These are phyloP conservation scores for Neurospora intermedia DNA, from an alignment of 495 filamentous ascomycete genomes.

Conservation along the genomic window DNA sequence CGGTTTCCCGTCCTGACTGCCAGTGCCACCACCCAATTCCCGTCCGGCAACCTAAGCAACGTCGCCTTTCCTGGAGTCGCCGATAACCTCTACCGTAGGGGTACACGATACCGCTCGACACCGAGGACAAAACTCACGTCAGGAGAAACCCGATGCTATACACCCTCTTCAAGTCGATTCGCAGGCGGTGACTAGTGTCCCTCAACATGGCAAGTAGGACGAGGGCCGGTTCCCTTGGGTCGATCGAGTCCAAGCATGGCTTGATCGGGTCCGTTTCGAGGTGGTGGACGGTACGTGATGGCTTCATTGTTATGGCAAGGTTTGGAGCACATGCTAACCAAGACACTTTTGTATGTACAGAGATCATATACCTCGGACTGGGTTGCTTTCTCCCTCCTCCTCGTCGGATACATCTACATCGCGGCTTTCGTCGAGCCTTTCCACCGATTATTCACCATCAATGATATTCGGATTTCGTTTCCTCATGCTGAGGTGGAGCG, in stretches of 20 bases:
- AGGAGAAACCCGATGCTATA: conserved; percentile 11
- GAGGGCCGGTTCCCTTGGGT: conserved; percentile 7
- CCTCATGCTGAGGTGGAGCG: conserved; percentile 79
- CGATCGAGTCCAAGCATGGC: conserved; percentile 5
- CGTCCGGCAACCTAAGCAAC: background rate
- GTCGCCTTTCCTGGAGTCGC: background rate
- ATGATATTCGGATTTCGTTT: conserved; percentile 72
- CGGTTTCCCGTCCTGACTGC: background rate
- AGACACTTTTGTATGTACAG: conserved; percentile 7
- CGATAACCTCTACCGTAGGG: background rate
- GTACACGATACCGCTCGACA: background rate
- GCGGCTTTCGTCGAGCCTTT: conserved; percentile 71
- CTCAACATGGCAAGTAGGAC: conserved; percentile 22
- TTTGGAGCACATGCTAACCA: too few species aligned
- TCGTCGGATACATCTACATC: conserved; percentile 55
- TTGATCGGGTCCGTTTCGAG: conserved; percentile 32
- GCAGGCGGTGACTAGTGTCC: conserved; percentile 30
- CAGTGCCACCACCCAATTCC: background rate
- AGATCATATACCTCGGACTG: conserved; percentile 83
- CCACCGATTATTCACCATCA: conserved; percentile 74
- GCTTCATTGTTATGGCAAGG: background rate
- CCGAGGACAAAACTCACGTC: background rate
- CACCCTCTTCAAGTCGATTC: conserved; percentile 25
- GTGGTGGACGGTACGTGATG: conserved; percentile 36
- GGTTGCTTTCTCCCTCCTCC: conserved; percentile 60